These are phyloP conservation scores for Alternaria sp. DNA, from an alignment of 2,329 filamentous ascomycete species.

Conservation along the genomic window DNA sequence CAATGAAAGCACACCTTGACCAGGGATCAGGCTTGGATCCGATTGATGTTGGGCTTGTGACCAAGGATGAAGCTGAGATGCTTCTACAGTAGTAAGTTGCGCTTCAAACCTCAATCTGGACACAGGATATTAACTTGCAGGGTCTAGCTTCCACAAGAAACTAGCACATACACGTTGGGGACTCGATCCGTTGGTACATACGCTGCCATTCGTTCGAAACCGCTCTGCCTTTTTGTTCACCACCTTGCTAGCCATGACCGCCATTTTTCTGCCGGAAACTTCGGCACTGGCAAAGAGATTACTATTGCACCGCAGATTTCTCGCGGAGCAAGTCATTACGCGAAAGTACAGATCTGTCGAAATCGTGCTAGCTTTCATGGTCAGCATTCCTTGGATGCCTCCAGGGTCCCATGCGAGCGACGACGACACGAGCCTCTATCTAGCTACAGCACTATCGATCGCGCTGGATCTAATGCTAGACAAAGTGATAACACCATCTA, in stretches of 20 bases:
- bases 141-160: constrained; percentile 68
- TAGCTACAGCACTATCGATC: constrained; percentile 72
- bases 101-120: background rate
- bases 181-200: constrained; percentile 71
- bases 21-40: constrained; percentile 70
- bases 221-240: constrained; percentile 75
- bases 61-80: constrained; percentile 66
- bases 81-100: constrained; percentile 68
- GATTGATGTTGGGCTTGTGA: constrained; percentile 72
- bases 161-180: constrained; percentile 78
- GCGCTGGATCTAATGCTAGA: constrained; percentile 73
- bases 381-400: constrained; percentile 78
- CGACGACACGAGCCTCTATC: constrained; percentile 74
- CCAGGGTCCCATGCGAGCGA: constrained; percentile 70
- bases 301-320: constrained; percentile 66
- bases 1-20: constrained; percentile 68
- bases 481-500: constrained; percentile 68
- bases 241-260: constrained; percentile 71
- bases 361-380: constrained; percentile 76
- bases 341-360: constrained; percentile 72
- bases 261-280: constrained; percentile 69
- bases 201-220: constrained; percentile 67
- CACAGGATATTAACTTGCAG: background rate
- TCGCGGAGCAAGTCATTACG: constrained; percentile 67
- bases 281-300: constrained; percentile 70